A percentile compares a stretch with the other conserved stretches of the same genome.
phyloP scores from a whole-genome alignment of 2,329 filamentous ascomycete species.

The Colletotrichum navitas region DNA sequence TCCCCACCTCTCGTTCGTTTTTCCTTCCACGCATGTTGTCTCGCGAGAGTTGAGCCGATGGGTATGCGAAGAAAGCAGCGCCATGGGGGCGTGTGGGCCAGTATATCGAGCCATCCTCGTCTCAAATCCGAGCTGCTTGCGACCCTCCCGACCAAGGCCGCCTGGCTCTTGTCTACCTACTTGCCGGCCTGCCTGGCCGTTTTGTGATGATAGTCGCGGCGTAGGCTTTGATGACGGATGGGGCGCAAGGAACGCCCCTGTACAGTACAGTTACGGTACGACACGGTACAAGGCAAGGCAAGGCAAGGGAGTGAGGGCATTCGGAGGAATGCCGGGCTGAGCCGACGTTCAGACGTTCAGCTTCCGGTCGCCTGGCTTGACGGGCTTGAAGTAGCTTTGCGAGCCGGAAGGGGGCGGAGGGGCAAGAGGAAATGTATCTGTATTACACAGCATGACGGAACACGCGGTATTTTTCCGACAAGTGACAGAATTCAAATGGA shows the following conservation, averaged over 20 bases:
- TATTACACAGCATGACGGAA: conserved; percentile 14
- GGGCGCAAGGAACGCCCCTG: neutral
- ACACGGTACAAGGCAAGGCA: neutral
- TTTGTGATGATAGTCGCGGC: neutral
- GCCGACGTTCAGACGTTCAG: conserved; percentile 8
- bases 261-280: neutral
- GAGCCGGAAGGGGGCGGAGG: neutral
- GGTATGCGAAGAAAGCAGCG: neutral
- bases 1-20: neutral
- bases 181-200: too few species aligned
- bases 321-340: neutral
- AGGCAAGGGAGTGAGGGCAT: neutral
- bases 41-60: neutral
- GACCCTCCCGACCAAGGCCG: too few species aligned
- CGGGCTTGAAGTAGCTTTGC: neutral
- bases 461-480: conserved; percentile 13
- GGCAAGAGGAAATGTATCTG: neutral
- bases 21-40: neutral
- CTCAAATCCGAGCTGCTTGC: neutral
- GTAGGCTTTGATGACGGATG: neutral
- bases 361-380: neutral
- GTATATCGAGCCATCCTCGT: neutral
- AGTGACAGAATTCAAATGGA: conserved; percentile 22
- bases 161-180: too few species aligned
- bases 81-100: neutral